Conservation (phyloP, 805 yeast genomes). For the Wickerhamiella brachini region DNA sequence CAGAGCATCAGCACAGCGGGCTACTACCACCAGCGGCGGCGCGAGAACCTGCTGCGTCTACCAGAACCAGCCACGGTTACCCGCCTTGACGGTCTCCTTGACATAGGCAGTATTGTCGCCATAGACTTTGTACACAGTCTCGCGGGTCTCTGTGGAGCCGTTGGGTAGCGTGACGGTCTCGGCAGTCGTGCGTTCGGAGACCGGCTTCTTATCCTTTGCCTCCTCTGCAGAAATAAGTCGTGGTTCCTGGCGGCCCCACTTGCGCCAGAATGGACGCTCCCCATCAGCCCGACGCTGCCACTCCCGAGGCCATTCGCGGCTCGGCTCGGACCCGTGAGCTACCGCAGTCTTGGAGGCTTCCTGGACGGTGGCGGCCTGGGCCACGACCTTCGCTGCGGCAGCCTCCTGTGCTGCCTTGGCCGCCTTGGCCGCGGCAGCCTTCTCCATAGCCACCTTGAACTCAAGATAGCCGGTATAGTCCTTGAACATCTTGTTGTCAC, state of each 20-base stretch:
- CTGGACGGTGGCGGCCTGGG: background rate
- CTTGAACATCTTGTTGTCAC: constrained; percentile 29
- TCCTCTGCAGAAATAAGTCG: constrained; percentile 16
- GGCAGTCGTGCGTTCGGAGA: constrained; percentile 14
- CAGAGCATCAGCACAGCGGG: too few relatives aligned
- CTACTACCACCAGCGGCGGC: too few relatives aligned
- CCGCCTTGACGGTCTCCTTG: background rate
- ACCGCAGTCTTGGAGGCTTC: background rate
- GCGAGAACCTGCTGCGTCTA: too few relatives aligned
- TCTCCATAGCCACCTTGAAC: constrained; percentile 35
- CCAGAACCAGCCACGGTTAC: background rate
- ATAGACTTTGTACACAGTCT: constrained; percentile 22
- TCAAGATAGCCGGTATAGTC: constrained; percentile 50
- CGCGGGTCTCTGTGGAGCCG: constrained; percentile 21
- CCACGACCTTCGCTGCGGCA: background rate
- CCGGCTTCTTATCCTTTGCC: constrained; percentile 21
- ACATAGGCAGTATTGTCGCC: constrained; percentile 19
- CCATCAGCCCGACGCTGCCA: background rate
- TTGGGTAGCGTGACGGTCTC: constrained; percentile 20
- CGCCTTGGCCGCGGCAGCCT: background rate
- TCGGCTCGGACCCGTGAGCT: background rate
- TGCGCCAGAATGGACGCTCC: background rate
- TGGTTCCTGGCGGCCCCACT: constrained; percentile 4
- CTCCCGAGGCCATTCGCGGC: background rate
- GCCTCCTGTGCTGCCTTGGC: background rate